Percentiles rank a stretch among this genome's conserved stretches.
These are phyloP conservation scores for Manihot esculenta DNA, from an alignment of 441 rosid genomes.

Conservation along the genomic window DNA sequence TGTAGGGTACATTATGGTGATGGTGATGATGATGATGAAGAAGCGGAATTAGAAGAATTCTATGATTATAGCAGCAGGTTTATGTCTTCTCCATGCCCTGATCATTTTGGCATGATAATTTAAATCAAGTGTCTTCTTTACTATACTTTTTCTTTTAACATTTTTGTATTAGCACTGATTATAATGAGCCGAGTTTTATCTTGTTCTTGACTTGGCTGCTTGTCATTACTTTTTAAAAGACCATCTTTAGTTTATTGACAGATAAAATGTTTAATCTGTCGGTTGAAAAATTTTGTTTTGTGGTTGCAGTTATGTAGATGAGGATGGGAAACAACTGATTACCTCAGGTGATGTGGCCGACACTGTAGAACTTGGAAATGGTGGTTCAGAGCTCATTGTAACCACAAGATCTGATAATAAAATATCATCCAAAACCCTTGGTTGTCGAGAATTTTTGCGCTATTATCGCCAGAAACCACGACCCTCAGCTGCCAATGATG, in stretches of 20 bases:
- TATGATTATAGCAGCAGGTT: constrained; percentile 96
- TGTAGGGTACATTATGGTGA: constrained; percentile 96
- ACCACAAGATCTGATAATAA: constrained; percentile 50
- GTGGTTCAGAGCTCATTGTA: constrained; percentile 89
- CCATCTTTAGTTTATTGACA: not conserved
- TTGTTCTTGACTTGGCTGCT: not conserved
- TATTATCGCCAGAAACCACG: constrained; percentile 94
- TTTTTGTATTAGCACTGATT: not conserved
- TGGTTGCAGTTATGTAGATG: constrained; percentile 63
- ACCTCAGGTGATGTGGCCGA: constrained; percentile 51
- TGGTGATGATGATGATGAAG: constrained; percentile 87
- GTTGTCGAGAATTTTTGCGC: constrained; percentile 89
- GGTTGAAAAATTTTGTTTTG: not conserved
- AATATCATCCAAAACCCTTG: constrained; percentile 60
- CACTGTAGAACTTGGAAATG: constrained; percentile 57
- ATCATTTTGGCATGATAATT: not conserved
- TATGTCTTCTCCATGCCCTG: not conserved
- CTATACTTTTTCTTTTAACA: not conserved
- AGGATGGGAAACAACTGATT: constrained; percentile 71
- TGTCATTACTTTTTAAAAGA: not conserved
- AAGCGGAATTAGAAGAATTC: constrained; percentile 93
- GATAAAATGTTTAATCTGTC: not conserved
- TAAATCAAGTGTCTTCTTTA: too few species aligned
- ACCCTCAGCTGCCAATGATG: constrained; percentile 57
- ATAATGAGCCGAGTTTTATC: not conserved